Evolutionary conservation across 371 early-diverging fungal species (phyloP), one percentile per base, ranked within the genome.

Genomic region (Lichtheimia ramosa): DNA sequence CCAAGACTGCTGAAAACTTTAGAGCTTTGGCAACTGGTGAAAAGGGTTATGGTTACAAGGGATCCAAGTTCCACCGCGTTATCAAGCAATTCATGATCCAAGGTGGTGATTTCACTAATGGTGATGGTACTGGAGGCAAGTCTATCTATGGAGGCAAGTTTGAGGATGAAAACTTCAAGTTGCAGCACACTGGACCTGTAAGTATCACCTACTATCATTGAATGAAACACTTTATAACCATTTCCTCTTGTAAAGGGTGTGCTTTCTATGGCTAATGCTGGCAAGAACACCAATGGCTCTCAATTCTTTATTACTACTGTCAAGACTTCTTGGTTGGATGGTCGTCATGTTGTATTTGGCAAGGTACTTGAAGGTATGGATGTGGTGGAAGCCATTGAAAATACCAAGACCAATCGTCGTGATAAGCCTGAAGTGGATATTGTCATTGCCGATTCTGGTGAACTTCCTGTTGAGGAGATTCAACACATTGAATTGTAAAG

Each of bases 271-370:
- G 98, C 98, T 57, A 98, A 98, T 69, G 81, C 93, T 58, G 98
- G 97, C 49, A 74, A 81, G 62, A 77, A 97, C 71, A 96, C 99
- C 50, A 99, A 99, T 71, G 99, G 99, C 21, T 94, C 96, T 56
- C 99, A 99, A 84, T 98, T 99, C 83, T 97, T 96, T 72, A 93
- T 97, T 68, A 94, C 94, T 23, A 91, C 94, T 48, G 86, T 84
- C 58, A 71, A 74, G 64, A 92, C 93, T 7, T 49, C 79, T 12
- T 92, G 92, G 89, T 79, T 94, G 57, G 90, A 95, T 76, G 89
- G 87, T 51, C 86, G 84, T 55, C 96, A 97, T 59, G 96, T 95
- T 56, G 96, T 96, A 24, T 95, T 97, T 79, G 96, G 96, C 43
- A 72, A 84, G 64, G 94, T 97, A 21, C 20, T 91, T 25, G 89